Conservation (phyloP, 306 rosid genomes). For the Crotalaria pallida region DNA sequence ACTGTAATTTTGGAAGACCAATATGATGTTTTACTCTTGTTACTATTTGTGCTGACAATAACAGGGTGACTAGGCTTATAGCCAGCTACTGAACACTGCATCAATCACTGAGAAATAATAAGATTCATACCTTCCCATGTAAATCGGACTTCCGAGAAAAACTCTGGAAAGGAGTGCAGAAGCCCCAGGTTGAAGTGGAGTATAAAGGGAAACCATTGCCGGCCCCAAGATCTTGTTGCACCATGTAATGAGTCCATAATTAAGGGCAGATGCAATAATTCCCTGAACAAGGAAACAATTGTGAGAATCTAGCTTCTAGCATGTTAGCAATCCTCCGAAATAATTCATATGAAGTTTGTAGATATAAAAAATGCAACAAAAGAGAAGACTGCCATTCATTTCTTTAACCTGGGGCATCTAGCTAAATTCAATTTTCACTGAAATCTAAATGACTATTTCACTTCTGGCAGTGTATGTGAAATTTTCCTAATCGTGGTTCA, state of each 20-base stretch:
- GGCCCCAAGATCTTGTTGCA: constrained; percentile 94
- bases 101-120: not conserved
- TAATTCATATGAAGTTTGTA: not conserved
- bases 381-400: not conserved
- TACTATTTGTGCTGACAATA: not conserved
- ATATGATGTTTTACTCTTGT: no score
- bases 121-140: constrained; percentile 80
- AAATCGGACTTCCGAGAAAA: constrained; percentile 91
- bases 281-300: constrained; percentile 52
- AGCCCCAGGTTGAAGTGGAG: constrained; percentile 93
- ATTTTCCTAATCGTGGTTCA: not conserved
- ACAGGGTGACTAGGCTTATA: not conserved
- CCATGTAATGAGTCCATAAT: constrained; percentile 93
- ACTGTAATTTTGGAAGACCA: no score
- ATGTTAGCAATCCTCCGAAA: constrained; percentile 1
- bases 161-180: constrained; percentile 77
- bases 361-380: constrained; percentile 7
- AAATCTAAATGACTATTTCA: not conserved
- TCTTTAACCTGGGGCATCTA: not conserved
- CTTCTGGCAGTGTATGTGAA: not conserved
- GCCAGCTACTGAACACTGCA: not conserved
- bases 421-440: not conserved
- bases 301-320: constrained; percentile 9
- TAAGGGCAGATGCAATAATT: constrained; percentile 80
- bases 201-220: constrained; percentile 89